Evolutionary conservation across 345 rosid genomes (phyloP), one percentile per base, ranked within the genome.

Genomic region (Populus tremula): DNA sequence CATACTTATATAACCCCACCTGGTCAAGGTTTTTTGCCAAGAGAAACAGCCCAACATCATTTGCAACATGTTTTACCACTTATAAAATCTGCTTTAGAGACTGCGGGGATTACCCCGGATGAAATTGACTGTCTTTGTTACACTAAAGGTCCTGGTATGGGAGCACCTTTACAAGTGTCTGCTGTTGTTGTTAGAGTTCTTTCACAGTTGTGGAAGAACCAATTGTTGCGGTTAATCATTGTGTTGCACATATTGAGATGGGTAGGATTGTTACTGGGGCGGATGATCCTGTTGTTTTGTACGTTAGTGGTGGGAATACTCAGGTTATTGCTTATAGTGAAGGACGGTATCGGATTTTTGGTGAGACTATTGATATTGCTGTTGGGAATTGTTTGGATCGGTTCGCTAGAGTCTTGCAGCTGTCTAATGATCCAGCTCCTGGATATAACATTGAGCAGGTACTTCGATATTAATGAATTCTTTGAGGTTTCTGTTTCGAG

Each of bases 401-500:
- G 67, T 94, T 96, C 72, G 98, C 98, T 76, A 85, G 99, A 82
- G 92, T 96, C 27, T 86, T 96, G 79, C 90, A 88, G 5, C 88
- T 96, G 17, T 94, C 99, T 31, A 96, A 96, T 84, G 98, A 96
- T 86, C 99, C 98, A n/a, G 92, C 96, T 72, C 99, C 99, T 23
- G 98, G 99, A 69, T 94, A 96, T 82, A 96, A 96, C 84, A 96
- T 94, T 17, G 99, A 94, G 82, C 99, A 96, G 97, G 99, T 92
- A 76, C 20, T 27, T 31, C 29, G 47, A 20, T 25, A 21, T 54
- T 8, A 21, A 25, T 54, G 62, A 21, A 27, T 54, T 54, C 25
- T 54, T 20, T n/a, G 25, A 21, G 62, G 8, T 54, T 54, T 54
- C 27, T 21, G 25, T 54, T 33, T 2, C 27, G 18, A 33, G 23